Evolutionary conservation across 345 rosid genomes (phyloP).

Genomic region (Psidium friedrichsthalianum): DNA sequence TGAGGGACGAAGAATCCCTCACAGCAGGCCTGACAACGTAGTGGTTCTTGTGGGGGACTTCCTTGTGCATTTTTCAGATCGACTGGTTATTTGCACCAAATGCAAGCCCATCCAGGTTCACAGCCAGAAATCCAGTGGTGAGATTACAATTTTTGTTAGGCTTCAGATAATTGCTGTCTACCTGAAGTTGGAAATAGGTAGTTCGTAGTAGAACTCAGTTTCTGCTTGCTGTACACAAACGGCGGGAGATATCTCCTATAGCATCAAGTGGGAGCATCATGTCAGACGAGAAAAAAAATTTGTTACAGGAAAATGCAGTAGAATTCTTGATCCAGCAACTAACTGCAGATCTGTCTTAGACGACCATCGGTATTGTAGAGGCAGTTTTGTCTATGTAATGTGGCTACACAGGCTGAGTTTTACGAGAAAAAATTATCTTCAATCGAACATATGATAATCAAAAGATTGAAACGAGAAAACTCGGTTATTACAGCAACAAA

Average conservation of each 20-base stretch:
- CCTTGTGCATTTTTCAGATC: constrained; percentile 39
- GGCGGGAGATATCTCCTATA: constrained; percentile 37
- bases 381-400: not conserved
- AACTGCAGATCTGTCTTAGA: not conserved
- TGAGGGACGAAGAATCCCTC: constrained; percentile 90
- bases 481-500: not conserved
- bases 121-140: constrained; percentile 85
- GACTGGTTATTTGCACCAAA: constrained; percentile 20
- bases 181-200: constrained; percentile 29
- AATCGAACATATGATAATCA: not conserved
- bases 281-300: not conserved
- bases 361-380: not conserved
- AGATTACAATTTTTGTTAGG: constrained; percentile 74
- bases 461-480: not conserved
- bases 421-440: not conserved
- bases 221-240: constrained; percentile 77
- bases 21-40: constrained; percentile 67
- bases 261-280: constrained; percentile 4
- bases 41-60: constrained; percentile 55
- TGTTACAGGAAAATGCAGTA: not conserved
- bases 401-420: not conserved
- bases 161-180: constrained; percentile 24
- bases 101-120: constrained; percentile 98
- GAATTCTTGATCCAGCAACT: not conserved
- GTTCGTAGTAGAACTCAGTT: constrained; percentile 57